These are phyloP conservation scores for Ilyonectria mors-panacis DNA, from an alignment of 2,329 filamentous ascomycete species.

Conservation along the genomic window DNA sequence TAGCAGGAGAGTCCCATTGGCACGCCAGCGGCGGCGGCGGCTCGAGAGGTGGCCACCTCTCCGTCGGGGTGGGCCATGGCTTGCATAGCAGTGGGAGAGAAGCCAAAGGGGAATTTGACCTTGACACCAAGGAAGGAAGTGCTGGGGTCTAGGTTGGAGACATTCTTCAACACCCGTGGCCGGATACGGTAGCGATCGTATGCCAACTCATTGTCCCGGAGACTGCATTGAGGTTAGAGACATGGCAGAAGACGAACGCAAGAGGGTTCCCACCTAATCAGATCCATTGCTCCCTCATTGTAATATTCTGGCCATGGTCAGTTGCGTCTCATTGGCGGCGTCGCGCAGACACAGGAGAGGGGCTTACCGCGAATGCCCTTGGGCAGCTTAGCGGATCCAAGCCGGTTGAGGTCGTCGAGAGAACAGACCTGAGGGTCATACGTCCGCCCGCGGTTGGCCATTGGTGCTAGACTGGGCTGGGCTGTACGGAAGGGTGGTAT, in stretches of 20 bases:
- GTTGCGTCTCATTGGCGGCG: background rate
- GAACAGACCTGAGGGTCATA: constrained; percentile 30
- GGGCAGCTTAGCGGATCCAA: constrained; percentile 27
- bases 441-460: constrained; percentile 33
- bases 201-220: constrained; percentile 29
- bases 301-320: constrained; percentile 19
- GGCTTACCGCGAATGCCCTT: constrained; percentile 17
- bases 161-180: constrained; percentile 29
- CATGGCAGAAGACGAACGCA: no score
- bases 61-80: constrained; percentile 32
- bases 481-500: background rate
- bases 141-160: constrained; percentile 30
- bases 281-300: constrained; percentile 28
- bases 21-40: constrained; percentile 24
- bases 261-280: constrained; percentile 10
- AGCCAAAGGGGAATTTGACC: constrained; percentile 33
- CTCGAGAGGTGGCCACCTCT: constrained; percentile 29
- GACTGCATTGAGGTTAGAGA: constrained; percentile 21
- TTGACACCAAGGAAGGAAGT: constrained; percentile 31
- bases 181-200: constrained; percentile 35
- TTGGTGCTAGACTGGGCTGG: background rate
- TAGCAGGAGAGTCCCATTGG: constrained; percentile 33
- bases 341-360: background rate
- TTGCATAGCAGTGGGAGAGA: constrained; percentile 34
- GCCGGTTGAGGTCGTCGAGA: constrained; percentile 28